Conservation (phyloP, 192 early-diverging fungal genomes). For the Podila minutissima region DNA sequence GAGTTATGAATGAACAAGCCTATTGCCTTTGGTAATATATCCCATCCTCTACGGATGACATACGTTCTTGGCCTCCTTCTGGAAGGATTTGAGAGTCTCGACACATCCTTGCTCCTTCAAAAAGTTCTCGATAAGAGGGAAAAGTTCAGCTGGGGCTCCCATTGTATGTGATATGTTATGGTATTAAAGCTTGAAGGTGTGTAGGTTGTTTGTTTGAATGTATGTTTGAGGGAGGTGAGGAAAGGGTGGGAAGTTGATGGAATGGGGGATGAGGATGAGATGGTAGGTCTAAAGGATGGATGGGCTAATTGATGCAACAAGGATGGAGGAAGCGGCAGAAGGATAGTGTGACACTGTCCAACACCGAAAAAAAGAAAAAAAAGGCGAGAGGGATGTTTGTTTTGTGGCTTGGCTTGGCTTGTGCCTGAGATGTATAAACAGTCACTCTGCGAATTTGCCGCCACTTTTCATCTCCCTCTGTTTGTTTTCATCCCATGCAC, state of each 20-base stretch:
- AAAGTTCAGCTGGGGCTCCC: slow-evolving; percentile 47
- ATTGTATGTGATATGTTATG: slow-evolving; percentile 4
- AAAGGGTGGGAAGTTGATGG: no score
- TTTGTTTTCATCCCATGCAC: no score
- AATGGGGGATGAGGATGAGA: no score
- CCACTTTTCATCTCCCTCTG: no score
- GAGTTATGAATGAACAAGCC: background rate
- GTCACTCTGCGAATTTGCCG: no score
- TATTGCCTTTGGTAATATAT: background rate
- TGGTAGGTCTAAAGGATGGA: background rate
- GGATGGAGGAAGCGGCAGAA: background rate
- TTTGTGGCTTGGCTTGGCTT: no score
- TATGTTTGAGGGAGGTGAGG: no score
- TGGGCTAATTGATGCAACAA: background rate
- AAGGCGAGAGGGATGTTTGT: no score
- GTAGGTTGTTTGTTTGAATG: background rate
- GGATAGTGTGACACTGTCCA: no score
- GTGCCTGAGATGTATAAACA: no score
- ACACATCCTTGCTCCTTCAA: slow-evolving; percentile 47
- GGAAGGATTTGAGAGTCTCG: slow-evolving; percentile 41
- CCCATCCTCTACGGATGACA: background rate
- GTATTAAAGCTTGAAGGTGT: background rate
- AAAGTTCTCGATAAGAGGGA: slow-evolving; percentile 46
- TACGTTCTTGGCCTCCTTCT: slow-evolving; percentile 54
- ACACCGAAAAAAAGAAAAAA: no score